Evolutionary conservation across 441 rosid species (phyloP).

Genomic region (Bruguiera hainesii): DNA sequence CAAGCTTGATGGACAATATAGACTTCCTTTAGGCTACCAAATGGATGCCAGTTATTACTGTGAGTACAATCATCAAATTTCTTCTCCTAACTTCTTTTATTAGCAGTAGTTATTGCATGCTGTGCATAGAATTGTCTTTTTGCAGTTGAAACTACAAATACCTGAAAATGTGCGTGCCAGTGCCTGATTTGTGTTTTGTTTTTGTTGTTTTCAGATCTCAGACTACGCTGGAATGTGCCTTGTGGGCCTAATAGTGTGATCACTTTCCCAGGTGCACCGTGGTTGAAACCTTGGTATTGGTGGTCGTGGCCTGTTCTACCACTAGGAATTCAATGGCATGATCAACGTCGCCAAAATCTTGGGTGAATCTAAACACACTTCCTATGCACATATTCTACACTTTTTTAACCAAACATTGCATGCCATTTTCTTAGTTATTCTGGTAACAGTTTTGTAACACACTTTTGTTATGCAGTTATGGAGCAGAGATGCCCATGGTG

Average conservation of each 20-base stretch:
- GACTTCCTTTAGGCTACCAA: slow-evolving; percentile 95
- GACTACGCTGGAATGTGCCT: slow-evolving; percentile 81
- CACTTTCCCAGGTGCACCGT: slow-evolving; percentile 89
- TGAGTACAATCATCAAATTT: slow-evolving; percentile 32
- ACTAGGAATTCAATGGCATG: slow-evolving; percentile 77
- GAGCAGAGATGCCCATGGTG: slow-evolving; percentile 68
- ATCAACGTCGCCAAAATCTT: slow-evolving; percentile 60
- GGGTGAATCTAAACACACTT: slow-evolving; percentile 41
- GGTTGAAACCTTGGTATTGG: slow-evolving; percentile 99
- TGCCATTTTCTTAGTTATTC: background rate
- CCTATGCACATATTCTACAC: background rate
- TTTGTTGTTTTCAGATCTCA: slow-evolving; percentile 52
- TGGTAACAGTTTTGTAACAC: background rate
- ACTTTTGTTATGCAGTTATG: slow-evolving; percentile 41
- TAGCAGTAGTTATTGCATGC: background rate
- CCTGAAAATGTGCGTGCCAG: background rate
- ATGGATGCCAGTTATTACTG: slow-evolving; percentile 95
- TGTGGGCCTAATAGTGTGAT: slow-evolving; percentile 92
- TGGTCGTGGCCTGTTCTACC: slow-evolving; percentile 99
- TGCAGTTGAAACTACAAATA: background rate
- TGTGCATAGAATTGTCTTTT: too few relatives aligned
- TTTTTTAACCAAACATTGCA: background rate
- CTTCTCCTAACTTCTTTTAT: background rate
- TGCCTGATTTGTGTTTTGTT: background rate
- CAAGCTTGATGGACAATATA: slow-evolving; percentile 53